Base-by-base conservation (phyloP, 768 basidiomycete genomes). In the Chlorophyllum brunneum region DNA sequence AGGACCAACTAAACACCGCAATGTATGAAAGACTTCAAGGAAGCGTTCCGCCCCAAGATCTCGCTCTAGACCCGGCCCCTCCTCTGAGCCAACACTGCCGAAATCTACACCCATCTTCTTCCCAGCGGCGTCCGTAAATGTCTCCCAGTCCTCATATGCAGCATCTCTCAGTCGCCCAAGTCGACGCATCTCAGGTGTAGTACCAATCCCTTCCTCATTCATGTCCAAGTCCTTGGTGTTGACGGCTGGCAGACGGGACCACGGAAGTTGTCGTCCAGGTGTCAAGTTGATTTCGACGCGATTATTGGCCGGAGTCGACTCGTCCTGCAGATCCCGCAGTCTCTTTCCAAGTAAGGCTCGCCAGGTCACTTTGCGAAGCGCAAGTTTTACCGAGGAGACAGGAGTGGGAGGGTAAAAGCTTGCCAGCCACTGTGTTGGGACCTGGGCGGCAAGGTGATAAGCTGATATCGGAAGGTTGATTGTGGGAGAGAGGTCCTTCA, bases 401-500 rank as follows among this genome's bases (percentile, higher is more conserved):
- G 71, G 57, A 10, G 54, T 62, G 31, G 67, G 62, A 4, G 55
- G 54, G 5, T 52, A 53, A 34, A 58, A 49, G 3, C 50, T 36
- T 10, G 30, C n/a, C 7, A 75, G 61, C 88, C 88, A 91, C 42
- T 80, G 73, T 10, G 72, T 65, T 0, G 88, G 88, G 1, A 82
- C 73, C 58, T 91, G 88, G 0, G 88, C 76, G 1, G 88, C 88
- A 26, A 90, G 78, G 53, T 89, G 86, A 42, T 79, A 73, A 18
- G 85, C 82, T 9, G 75, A 76, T 4, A 75, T 61, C 2, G 79
- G 72, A 4, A 81, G 68, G 36, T 65, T 58, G 3, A 58, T 62
- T 27, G 69, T 66, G 63, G 78, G 54, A 61, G 64, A 44, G 64
- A 73, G 26, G 18, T 62, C 36, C 46, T 58, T 56, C 51, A 64